Conservation (phyloP, 1,139 yeast species). For the Arxiozyma bovina region DNA sequence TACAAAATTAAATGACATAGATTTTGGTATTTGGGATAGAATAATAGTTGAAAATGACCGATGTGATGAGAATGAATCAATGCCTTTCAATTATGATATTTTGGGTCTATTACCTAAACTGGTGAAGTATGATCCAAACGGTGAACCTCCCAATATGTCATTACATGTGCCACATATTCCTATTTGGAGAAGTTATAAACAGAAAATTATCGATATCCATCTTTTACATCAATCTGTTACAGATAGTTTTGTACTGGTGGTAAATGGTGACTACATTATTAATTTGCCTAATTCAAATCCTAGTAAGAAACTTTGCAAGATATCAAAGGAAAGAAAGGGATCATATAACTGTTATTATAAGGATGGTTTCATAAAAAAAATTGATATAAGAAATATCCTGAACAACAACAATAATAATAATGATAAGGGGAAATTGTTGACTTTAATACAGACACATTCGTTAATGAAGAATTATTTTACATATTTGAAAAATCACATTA, state of each 20-base stretch:
- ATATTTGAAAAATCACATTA: conserved; percentile 14
- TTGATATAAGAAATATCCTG: conserved; percentile 1
- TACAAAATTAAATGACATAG: conserved; percentile 7
- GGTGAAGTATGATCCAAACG: background rate
- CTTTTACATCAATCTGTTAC: conserved; percentile 4
- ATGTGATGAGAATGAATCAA: background rate
- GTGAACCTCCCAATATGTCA: background rate
- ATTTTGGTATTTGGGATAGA: conserved; percentile 19
- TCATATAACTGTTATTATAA: conserved; percentile 11
- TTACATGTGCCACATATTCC: conserved; percentile 1
- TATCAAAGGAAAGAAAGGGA: background rate
- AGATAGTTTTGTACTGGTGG: conserved; percentile 2
- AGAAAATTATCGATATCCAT: conserved; percentile 8
- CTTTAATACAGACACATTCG: conserved; percentile 4
- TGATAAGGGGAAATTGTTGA: background rate
- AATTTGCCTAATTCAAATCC: background rate
- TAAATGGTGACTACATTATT: conserved; percentile 8
- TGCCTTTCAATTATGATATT: conserved; percentile 2
- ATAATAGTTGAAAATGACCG: background rate
- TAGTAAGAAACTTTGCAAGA: background rate
- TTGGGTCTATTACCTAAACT: conserved; percentile 3
- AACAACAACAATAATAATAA: background rate
- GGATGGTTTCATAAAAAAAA: conserved; percentile 10
- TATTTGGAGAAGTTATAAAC: conserved; percentile 4
- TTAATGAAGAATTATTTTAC: conserved; percentile 8